phyloP scores from a whole-genome alignment of 2,329 filamentous ascomycete species.

The Aspergillus sp. region DNA sequence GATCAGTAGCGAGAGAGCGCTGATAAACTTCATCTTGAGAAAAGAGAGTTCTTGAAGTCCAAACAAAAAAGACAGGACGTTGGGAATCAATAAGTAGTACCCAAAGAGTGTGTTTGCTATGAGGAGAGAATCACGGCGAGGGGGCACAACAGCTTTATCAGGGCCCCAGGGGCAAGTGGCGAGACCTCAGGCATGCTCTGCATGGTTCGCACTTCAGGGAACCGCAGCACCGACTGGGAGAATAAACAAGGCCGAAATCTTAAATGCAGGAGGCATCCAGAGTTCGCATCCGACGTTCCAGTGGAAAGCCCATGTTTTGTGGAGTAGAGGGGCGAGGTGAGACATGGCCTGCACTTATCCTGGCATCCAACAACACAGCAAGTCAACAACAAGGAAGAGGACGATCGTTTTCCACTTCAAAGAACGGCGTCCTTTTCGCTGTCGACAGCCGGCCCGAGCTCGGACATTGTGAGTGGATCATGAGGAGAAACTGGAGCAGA shows the following conservation, averaged over 20 bases:
- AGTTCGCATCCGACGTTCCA: slow-evolving; percentile 1
- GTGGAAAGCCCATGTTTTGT: background rate
- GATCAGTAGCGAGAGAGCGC: slow-evolving; percentile 29
- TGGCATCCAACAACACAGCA: background rate
- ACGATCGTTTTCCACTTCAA: slow-evolving; percentile 3
- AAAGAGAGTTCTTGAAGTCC: background rate
- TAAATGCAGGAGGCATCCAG: slow-evolving; percentile 1
- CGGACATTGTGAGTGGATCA: background rate
- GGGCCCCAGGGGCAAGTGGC: slow-evolving; percentile 9
- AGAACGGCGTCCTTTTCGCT: background rate
- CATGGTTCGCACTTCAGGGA: background rate
- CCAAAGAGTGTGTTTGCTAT: slow-evolving; percentile 6
- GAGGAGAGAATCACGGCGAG: background rate
- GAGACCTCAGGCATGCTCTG: background rate
- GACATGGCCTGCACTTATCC: slow-evolving; percentile 4
- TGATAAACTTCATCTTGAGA: slow-evolving; percentile 30
- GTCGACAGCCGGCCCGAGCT: background rate
- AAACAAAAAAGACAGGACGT: slow-evolving; percentile 1
- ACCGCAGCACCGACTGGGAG: background rate
- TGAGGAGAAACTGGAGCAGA: background rate
- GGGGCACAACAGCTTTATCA: slow-evolving; percentile 5
- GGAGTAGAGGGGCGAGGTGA: slow-evolving; percentile 8
- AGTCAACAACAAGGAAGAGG: background rate
- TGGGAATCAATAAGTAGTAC: background rate
- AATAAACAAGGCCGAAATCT: slow-evolving; percentile 4